Evolutionary conservation across 306 rosid genomes (phyloP), one percentile per base, ranked within the genome.

Genomic region (Echinosophora koreensis): DNA sequence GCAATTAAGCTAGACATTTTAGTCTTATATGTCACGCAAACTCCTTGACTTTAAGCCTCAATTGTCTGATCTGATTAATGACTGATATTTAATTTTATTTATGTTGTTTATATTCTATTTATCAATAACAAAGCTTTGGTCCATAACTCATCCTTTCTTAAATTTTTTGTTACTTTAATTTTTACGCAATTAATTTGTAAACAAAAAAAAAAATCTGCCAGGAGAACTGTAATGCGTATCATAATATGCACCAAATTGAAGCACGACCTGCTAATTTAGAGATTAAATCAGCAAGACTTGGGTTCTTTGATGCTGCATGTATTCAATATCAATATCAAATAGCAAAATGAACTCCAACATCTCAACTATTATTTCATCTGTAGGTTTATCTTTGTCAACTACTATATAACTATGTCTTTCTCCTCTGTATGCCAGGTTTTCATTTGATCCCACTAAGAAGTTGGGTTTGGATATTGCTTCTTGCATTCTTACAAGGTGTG

Each of bases 381-480:
- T 66, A 51, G 14, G 17, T 77, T 60, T 27, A 37, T 77, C 18
- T 52, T 52, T 51, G 27, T 55, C n/a, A n/a, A 22, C 22, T 22
- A 37, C 56, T 70, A 8, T 54, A 6, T 66, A 37, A 80, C 74
- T 79, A 37, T 49, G 17, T 64, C 44, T 83, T 80, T 74, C 50
- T 51, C 18, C 38, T 18, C 55, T 77, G 32, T 71, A 18, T 81
- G 86, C 69, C 89, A 93, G 98, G 84, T 93, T 93, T 86, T 88
- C 97, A 17, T 88, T 91, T 81, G 98, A 93, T 82, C 96, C 97
- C 46, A 11, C 77, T 50, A 81, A 84, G 69, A 87, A 82, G 80
- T 88, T 91, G 95, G 98, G 98, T 71, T 77, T 93, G 75, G 76
- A 93, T 76, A 77, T 90, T 56, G 96, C 98, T 52, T 93, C 98